Base-by-base conservation (phyloP, 208 protist genomes). In the Phytomonas sp. region DNA sequence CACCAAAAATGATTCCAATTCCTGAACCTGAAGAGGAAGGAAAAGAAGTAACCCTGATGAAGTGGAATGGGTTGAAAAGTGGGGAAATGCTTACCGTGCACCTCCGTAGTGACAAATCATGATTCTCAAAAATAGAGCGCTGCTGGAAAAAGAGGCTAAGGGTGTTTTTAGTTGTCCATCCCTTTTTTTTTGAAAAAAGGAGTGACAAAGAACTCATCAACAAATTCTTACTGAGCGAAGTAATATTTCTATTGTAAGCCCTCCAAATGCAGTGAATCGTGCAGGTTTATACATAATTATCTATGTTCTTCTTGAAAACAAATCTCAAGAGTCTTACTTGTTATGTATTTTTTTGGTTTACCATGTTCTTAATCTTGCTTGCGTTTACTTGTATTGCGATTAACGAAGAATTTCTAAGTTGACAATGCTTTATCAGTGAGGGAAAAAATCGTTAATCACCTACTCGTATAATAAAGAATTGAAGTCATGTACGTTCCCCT, bases 31-130 rank as follows among this genome's bases (percentile, higher is more conserved):
- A 73, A 34, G 63, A 56, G 31, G 49, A 64, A 23, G 71, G 74
- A 69, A 36, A 69, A 6, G 75, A 69, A 7, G 33, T 80, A 26
- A 75, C 80, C 23, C 60, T 94, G 26, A 66, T 29, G 14, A 73
- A 64, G 14, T 91, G 82, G 74, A 30, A 67, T 10, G 74, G 64
- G 5, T 65, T 92, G 19, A 80, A 83, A 26, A 89, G 80, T 42
- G 83, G 85, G 10, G 89, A 94, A 60, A 75, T 76, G 32, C 40
- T 92, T 30, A 87, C 80, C 68, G 79, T 92, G 32, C 83, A 82
- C 23, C 75, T 88, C 40, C 12, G 14, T 10, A 49, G 19, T 64
- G 6, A 64, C 14, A 64, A 64, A 64, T 64, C 31, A 19, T 33
- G 45, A 42, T 26, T 67, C 8, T 36, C 26, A 33, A 52, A 10